These are phyloP conservation scores for Aspergillus japonicus DNA, from an alignment of 2,329 filamentous ascomycete species.

Conservation along the genomic window DNA sequence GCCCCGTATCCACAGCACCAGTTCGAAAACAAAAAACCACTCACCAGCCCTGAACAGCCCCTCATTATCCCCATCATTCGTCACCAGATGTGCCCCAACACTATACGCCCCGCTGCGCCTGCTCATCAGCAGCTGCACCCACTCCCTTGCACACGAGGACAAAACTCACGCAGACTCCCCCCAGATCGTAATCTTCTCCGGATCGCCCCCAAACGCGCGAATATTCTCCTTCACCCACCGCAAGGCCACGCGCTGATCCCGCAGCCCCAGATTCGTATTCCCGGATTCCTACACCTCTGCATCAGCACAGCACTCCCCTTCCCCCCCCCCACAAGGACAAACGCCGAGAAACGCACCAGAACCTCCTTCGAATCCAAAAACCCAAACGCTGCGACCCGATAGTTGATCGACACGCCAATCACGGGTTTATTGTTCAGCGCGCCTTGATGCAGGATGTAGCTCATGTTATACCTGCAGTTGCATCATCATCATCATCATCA, in stretches of 20 bases:
- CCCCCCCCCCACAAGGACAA: too few relatives aligned
- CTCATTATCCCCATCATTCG: constrained; percentile 31
- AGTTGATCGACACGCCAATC: constrained; percentile 34
- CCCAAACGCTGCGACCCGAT: constrained; percentile 32
- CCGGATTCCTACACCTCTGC: constrained; percentile 25
- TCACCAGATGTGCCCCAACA: constrained; percentile 31
- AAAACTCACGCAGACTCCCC: constrained; percentile 35
- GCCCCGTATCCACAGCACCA: too few relatives aligned
- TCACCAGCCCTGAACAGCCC: constrained; percentile 32
- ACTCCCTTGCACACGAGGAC: too few relatives aligned
- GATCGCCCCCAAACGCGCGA: constrained; percentile 32
- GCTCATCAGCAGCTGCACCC: not conserved
- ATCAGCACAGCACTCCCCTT: not conserved
- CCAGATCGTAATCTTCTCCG: constrained; percentile 36
- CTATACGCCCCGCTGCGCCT: constrained; percentile 32
- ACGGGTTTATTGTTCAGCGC: constrained; percentile 28
- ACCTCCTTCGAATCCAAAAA: constrained; percentile 33
- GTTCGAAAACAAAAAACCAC: not conserved
- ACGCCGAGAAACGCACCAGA: constrained; percentile 16
- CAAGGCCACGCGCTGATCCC: constrained; percentile 37
- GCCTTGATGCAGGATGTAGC: constrained; percentile 30
- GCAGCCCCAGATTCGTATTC: constrained; percentile 30
- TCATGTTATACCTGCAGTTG: constrained; percentile 30
- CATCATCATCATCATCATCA: too few relatives aligned
- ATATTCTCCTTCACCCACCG: constrained; percentile 40